A percentile compares a stretch with the other conserved stretches of the same genome.
phyloP scores from a whole-genome alignment of 1,139 yeast species.

The Kazachstania sp. region DNA sequence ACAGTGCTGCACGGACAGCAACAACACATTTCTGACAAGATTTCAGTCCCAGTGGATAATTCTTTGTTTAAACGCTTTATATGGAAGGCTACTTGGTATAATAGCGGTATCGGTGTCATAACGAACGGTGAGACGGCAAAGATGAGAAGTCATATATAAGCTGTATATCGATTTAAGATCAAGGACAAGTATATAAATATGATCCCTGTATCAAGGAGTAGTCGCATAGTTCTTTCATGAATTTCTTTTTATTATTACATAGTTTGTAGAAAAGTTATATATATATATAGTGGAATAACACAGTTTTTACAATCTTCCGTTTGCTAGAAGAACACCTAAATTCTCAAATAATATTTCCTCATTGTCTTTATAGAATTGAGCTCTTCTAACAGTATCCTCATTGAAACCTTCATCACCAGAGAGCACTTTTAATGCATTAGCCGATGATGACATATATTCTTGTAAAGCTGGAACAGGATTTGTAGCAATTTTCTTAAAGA shows the following conservation, averaged over 20 bases:
- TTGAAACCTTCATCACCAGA: slow-evolving; percentile 84
- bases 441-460: slow-evolving; percentile 65
- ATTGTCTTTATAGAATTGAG: slow-evolving; percentile 65
- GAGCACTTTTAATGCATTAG: slow-evolving; percentile 65
- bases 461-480: slow-evolving; percentile 72
- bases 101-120: neutral
- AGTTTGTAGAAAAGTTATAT: too few relatives aligned
- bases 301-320: slow-evolving; percentile 34
- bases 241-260: too few relatives aligned
- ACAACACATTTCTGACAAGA: too few relatives aligned
- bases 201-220: too few relatives aligned
- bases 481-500: slow-evolving; percentile 62
- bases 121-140: neutral
- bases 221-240: too few relatives aligned
- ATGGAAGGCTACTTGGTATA: neutral
- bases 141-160: too few relatives aligned
- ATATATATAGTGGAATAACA: neutral
- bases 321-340: slow-evolving; percentile 55
- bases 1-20: too few relatives aligned
- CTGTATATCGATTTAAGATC: too few relatives aligned
- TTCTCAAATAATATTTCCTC: slow-evolving; percentile 65
- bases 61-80: too few relatives aligned
- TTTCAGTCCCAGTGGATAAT: too few relatives aligned
- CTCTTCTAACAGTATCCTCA: slow-evolving; percentile 80
- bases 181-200: too few relatives aligned